A percentile compares a stretch with the other conserved stretches of the same genome.
Evolutionary conservation across 176 grass and related monocot genomes (phyloP).

Genomic region (Bromus sterilis): DNA sequence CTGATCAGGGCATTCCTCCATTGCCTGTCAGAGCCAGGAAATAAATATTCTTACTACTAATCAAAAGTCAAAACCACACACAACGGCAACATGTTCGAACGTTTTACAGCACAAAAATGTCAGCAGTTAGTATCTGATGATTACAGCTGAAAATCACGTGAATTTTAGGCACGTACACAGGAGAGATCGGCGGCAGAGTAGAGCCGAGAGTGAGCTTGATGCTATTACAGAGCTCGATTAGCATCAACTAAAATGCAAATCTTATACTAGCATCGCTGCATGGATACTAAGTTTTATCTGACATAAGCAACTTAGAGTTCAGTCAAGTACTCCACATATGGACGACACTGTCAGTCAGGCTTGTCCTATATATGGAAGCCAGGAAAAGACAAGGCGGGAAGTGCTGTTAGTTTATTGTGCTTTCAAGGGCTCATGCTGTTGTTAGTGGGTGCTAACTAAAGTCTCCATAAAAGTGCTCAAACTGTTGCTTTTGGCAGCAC

Average conservation of each 20-base stretch:
- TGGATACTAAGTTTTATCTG: neutral
- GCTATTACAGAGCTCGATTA: neutral
- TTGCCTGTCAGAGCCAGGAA: constrained; percentile 7
- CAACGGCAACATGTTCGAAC: neutral
- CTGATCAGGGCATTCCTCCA: constrained; percentile 44
- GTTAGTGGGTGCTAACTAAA: constrained; percentile 21
- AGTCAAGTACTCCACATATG: constrained; percentile 14
- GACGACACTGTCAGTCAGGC: constrained; percentile 16
- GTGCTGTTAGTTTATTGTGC: neutral
- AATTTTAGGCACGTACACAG: neutral
- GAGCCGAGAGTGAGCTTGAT: neutral
- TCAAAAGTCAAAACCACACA: constrained; percentile 1
- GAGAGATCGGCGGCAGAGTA: neutral
- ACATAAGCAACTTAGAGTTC: neutral
- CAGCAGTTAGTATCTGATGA: neutral
- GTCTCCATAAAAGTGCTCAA: constrained; percentile 30
- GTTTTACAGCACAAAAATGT: neutral
- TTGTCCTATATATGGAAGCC: constrained; percentile 25
- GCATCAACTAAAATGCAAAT: neutral
- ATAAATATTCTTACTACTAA: neutral
- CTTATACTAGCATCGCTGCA: neutral
- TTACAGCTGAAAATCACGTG: neutral
- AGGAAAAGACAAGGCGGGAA: constrained; percentile 4
- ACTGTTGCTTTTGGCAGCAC: constrained; percentile 36
- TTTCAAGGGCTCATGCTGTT: constrained; percentile 2